A percentile compares a stretch with the other conserved stretches of the same genome.
These are phyloP conservation scores for Vigna trinervia DNA, from an alignment of 306 rosid genomes.

Conservation along the genomic window DNA sequence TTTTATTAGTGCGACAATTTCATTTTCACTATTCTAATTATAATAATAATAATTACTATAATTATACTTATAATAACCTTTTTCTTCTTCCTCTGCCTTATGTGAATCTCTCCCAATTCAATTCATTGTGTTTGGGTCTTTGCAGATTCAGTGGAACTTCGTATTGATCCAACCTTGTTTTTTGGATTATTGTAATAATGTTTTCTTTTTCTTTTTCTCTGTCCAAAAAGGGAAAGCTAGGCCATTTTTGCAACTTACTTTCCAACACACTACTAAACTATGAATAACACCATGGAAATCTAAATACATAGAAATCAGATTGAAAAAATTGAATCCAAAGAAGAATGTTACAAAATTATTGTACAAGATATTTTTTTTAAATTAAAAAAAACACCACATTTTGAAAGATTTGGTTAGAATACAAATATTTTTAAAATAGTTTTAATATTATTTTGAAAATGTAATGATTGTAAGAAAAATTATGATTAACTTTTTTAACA, in stretches of 20 bases:
- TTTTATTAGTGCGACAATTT: neutral
- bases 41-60: neutral
- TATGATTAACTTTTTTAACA: no score
- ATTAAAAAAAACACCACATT: no score
- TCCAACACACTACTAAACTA: neutral
- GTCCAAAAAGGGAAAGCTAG: neutral
- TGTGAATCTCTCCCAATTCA: neutral
- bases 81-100: neutral
- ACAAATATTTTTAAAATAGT: no score
- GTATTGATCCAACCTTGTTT: neutral
- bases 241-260: neutral
- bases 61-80: neutral
- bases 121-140: neutral
- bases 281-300: no score
- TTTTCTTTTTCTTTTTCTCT: neutral
- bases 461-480: no score
- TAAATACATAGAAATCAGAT: neutral
- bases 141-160: neutral
- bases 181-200: neutral
- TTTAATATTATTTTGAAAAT: no score
- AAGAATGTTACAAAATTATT: neutral
- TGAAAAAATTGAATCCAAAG: neutral
- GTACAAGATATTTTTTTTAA: no score
- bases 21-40: no score
- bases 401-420: no score